Evolutionary conservation across 805 yeast genomes (phyloP), one percentile per base, ranked within the genome.

Genomic region (Kazachstania bromeliacearum): DNA sequence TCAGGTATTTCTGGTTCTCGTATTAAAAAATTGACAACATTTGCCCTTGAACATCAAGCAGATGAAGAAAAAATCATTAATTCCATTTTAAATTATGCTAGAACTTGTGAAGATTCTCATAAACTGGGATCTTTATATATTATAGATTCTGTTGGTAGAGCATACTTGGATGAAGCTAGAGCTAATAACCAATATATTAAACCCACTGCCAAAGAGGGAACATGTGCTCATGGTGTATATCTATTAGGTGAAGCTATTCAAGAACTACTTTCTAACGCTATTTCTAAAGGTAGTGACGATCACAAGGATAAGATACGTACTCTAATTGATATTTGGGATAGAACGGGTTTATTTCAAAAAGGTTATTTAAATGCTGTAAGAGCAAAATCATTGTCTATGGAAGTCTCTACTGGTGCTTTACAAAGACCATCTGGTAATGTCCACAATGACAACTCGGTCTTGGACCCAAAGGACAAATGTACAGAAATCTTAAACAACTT

Each of bases 1-100:
- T 75, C 95, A 12, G 97, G 98, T 42, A 92, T 89, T 36, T 87
- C 96, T 20, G 97, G 97, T 30, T 77, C 95, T 38, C 85, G 96
- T 65, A 92, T 89, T 61, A 84, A 84, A 59, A 78, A 78, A 53
- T 67, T 88, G 55, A 83, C 89, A 31, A 81, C 83, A 39, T 58
- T 83, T 43, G 94, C 95, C 39, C 67, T 79, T 42, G 72, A 71
- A 46, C 74, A 85, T 58, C 80, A 81, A 38, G 60, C 54, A 41
- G 64, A 43, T 38, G 60, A 50, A 42, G 57, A 54, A 33, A 36
- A 40, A 34, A 32, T 57, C 28, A 48, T 55, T 34, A 39, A 53
- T 32, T 34, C 41, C 40, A 45, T 59, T 20, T 48, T 58, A 35
- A 43, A 48, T 26, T 59, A 81, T 59, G 74, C 88, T 63, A 81